Evolutionary conservation across 768 basidiomycete species (phyloP).

Genomic region (Hygrocybe coccinea): DNA sequence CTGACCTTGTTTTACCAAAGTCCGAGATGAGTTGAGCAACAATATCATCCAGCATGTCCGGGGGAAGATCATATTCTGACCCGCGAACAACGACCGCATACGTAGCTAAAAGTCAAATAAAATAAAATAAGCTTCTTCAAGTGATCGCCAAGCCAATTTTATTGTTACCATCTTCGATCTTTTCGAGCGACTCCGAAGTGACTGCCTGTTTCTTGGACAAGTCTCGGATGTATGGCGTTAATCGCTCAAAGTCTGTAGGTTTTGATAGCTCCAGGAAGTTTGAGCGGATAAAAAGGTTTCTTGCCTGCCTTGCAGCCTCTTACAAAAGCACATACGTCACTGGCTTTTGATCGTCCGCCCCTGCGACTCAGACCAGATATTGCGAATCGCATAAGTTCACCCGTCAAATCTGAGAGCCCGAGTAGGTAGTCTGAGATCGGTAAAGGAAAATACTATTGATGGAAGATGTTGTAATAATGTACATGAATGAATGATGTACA

Average conservation of each 20-base stretch:
- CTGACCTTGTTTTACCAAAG: constrained; percentile 9
- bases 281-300: constrained; percentile 9
- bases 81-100: constrained; percentile 69
- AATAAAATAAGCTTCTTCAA: background rate
- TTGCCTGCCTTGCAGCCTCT: constrained; percentile 67
- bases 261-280: background rate
- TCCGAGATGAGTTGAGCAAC: constrained; percentile 47
- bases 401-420: constrained; percentile 90
- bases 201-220: constrained; percentile 85
- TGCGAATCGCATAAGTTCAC: constrained; percentile 94
- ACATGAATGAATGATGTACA: constrained; percentile 11
- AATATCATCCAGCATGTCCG: constrained; percentile 65
- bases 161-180: constrained; percentile 84
- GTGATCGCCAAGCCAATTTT: background rate
- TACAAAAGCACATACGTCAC: constrained; percentile 65
- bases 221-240: constrained; percentile 65
- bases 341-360: constrained; percentile 60
- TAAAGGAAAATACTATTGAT: constrained; percentile 65
- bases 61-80: constrained; percentile 68
- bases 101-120: constrained; percentile 49
- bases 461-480: constrained; percentile 3
- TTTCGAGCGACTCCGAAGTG: constrained; percentile 81
- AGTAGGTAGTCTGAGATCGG: constrained; percentile 83
- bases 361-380: constrained; percentile 73
- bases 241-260: constrained; percentile 66